Evolutionary conservation across 2,329 filamentous ascomycete genomes (phyloP), one percentile per base, ranked within the genome.

Genomic region (Sarocladium kiliense): DNA sequence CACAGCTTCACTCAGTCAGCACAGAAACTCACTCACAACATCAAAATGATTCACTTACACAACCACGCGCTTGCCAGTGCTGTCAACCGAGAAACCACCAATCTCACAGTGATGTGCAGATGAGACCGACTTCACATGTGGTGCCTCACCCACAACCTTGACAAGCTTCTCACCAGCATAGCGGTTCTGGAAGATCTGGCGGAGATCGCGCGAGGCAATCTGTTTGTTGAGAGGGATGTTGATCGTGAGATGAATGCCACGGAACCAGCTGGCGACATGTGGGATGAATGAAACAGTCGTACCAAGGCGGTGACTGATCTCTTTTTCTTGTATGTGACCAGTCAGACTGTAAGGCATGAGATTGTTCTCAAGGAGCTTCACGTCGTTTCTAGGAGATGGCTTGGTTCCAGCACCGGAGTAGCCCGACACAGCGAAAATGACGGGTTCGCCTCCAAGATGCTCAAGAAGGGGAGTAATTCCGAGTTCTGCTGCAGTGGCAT

Each of bases 341-440:
- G 91, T 96, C 1, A 71, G 37, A 57, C 61, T 63, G 77, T 96
- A 49, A 19, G 45, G 45, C 55, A 97, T 88, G 57, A 97, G 76
- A 74, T 97, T 97, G 76, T 95, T 85, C 54, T 81, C 87, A 25
- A 99, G 83, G 62, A 88, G 79, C 32, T 88, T 78, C 42, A 95
- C 83, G 67, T 97, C 89, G 76, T 97, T 99, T 82, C 96, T 97
- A 19, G 91, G 87, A 60, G 85, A 90, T 1, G 91, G 91, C 78
- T 96, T 97, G 47, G 92, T 96, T 62, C 94, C 93, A 11, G 94
- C 94, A 37, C 93, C 93, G 0, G 90, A 95, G 75, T 97, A 97
- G 23, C 93, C 93, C 2, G 89, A 94, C 6, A 97, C 88, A 70
- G 93, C 93, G 65, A 97, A 97, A 53, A 94, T 79, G 19, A 86